Base-by-base conservation (phyloP, 2,329 filamentous ascomycete genomes). In the Apiospora aurea region DNA sequence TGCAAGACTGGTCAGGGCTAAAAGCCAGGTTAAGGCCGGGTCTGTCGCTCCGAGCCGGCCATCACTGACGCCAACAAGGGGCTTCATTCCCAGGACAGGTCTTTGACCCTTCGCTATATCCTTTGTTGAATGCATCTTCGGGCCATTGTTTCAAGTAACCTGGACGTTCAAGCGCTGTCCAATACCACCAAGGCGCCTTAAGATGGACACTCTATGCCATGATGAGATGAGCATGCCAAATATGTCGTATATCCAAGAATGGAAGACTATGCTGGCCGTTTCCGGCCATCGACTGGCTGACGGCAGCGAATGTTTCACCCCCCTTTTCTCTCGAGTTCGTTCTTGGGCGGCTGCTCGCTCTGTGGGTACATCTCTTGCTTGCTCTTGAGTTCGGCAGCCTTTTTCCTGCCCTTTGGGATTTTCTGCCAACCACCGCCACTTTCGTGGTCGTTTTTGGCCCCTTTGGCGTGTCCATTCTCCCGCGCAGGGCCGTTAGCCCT, bases 251-350 rank as follows among this genome's bases (percentile, higher is more conserved):
- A 64, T 64, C 57, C 57, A 64, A 64, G 57, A 41, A 41, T 41
- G 18, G 57, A 64, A 8, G 57, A 8, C 21, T n/a, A n/a, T 21
- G 57, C 18, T 38, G 18, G 29, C 24, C 4, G 26, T 38, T 34
- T 16, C 18, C 29, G 29, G 18, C 29, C 53, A 38, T 61, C 38
- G 18, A 34, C 29, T 38, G 53, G 34, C 34, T 13, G 57, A 64
- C 29, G 18, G 41, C 34, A 64, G 18, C 57, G 18, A 41, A 38
- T 6, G 34, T 21, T 24, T 69, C 68, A 92, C 68, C 90, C 90
- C 2, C 90, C 90, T 76, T 91, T 92, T 72, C 90, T 87, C 73
- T 92, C 90, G 1, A 86, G 87, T 16, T 88, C 87, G 70, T 90
- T 86, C 79, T 86, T 89, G 2, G 90, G 90, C 26, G 82, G 82